Evolutionary conservation across 768 basidiomycete genomes (phyloP), one percentile per base, ranked within the genome.

Genomic region (Leccinum aurantiacum): DNA sequence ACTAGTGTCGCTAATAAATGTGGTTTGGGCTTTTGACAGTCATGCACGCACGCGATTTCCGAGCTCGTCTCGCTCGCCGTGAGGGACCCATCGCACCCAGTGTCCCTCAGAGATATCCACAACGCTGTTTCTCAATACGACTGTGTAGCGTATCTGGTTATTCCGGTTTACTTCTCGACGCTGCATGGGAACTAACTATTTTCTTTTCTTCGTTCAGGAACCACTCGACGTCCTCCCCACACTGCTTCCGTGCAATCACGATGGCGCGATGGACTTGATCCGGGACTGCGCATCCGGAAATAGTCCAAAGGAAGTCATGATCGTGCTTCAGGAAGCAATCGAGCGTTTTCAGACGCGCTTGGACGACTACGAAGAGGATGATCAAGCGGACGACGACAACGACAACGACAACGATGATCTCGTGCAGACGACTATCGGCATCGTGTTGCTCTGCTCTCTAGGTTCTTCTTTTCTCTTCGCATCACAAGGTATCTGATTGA

Each of bases 281-380:
- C 63, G 57, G n/a, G 24, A 66, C 14, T 72, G 80, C 27, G 72
- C 72, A 3, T 52, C 61, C 41, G 54, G 67, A 3, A 65, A 63
- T 14, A 81, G 71, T 54, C 73, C 76, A 0, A 82, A 81, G 59
- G 80, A 82, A 63, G 61, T 76, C 24, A 53, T 79, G 44, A 75
- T 82, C 53, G 77, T 77, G 2, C 50, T 74, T 17, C 78, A 80
- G 53, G 81, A 79, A 62, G 64, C 63, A 6, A 57, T 76, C 31
- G 81, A 79, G 60, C 58, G 57, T 27, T 50, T 81, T 22, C 63
- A 67, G 25, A 56, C 51, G 4, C 46, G 15, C 56, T 25, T 59
- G 41, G 55, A 66, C 56, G 54, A 56, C 24, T 64, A 65, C 13
- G 67, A 53, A 11, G 49, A 37, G 1, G 58, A 50, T 9, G 58